phyloP scores from a whole-genome alignment of 805 yeast species.

The Isabelozyma gotoi region DNA sequence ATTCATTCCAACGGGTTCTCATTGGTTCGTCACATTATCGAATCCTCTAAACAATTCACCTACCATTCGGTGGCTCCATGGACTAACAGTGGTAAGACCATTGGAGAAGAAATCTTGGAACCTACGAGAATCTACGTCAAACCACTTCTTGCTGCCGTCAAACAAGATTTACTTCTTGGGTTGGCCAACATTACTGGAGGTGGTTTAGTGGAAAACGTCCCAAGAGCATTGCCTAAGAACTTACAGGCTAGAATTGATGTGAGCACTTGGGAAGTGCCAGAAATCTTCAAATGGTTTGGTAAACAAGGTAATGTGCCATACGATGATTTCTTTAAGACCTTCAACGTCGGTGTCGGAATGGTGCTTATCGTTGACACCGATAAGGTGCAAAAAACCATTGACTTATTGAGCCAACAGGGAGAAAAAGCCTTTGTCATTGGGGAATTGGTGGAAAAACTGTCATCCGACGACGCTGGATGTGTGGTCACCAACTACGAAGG shows the following conservation, averaged over 20 bases:
- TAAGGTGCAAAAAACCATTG: slow-evolving; percentile 58
- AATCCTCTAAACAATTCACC: slow-evolving; percentile 65
- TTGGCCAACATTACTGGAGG: slow-evolving; percentile 98
- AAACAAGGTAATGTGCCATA: slow-evolving; percentile 87
- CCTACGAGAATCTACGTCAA: slow-evolving; percentile 96
- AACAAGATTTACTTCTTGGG: slow-evolving; percentile 70
- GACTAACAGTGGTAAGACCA: slow-evolving; percentile 58
- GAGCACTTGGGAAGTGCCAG: slow-evolving; percentile 78
- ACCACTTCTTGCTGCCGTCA: slow-evolving; percentile 75
- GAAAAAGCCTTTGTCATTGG: slow-evolving; percentile 66
- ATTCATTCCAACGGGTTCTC: slow-evolving; percentile 97
- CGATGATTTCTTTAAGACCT: slow-evolving; percentile 81
- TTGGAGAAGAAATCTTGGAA: slow-evolving; percentile 81
- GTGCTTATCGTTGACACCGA: slow-evolving; percentile 75
- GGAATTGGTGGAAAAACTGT: slow-evolving; percentile 29
- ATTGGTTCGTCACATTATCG: slow-evolving; percentile 87
- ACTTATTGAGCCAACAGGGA: slow-evolving; percentile 58
- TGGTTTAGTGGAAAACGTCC: slow-evolving; percentile 93
- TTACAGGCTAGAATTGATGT: slow-evolving; percentile 82
- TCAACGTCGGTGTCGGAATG: slow-evolving; percentile 97
- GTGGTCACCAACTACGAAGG: slow-evolving; percentile 49
- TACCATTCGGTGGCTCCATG: slow-evolving; percentile 86
- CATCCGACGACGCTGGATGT: slow-evolving; percentile 58
- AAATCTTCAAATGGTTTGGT: slow-evolving; percentile 92
- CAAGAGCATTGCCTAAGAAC: slow-evolving; percentile 84